Percentiles rank a stretch among this genome's conserved stretches.
phyloP scores from a whole-genome alignment of 2,329 filamentous ascomycete species.

The Aspergillus piperis region DNA sequence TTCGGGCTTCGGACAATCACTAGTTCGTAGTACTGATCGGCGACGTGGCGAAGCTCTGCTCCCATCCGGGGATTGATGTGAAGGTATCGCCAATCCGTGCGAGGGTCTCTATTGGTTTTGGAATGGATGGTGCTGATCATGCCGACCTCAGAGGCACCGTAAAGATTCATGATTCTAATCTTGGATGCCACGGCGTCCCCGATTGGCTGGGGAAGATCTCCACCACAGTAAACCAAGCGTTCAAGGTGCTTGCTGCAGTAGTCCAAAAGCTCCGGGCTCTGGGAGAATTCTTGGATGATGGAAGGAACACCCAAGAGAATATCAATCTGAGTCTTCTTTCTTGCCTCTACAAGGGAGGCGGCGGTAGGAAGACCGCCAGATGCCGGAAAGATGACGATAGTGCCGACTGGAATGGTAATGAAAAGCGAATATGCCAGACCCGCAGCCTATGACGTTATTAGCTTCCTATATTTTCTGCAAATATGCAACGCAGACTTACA shows the following conservation, averaged over 20 bases:
- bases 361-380: conserved; percentile 17
- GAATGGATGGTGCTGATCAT: conserved; percentile 19
- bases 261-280: conserved; percentile 21
- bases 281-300: conserved; percentile 38
- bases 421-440: conserved; percentile 24
- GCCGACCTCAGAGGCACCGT: conserved; percentile 38
- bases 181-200: conserved; percentile 39
- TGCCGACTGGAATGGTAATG: conserved; percentile 5
- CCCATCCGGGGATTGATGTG: conserved; percentile 34
- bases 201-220: conserved; percentile 37
- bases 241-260: conserved; percentile 34
- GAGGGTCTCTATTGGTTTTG: conserved; percentile 21
- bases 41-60: conserved; percentile 24
- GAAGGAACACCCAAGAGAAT: conserved; percentile 16
- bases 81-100: conserved; percentile 37
- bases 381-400: conserved; percentile 20
- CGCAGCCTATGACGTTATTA: conserved; percentile 16
- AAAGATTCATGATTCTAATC: conserved; percentile 34
- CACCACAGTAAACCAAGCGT: conserved; percentile 40
- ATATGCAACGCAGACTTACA: conserved; percentile 13
- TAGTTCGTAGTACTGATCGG: conserved; percentile 36
- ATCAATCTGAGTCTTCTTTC: conserved; percentile 18
- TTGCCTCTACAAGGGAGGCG: conserved; percentile 13
- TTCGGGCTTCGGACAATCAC: conserved; percentile 30
- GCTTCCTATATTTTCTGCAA: rapidly evolving